Percentiles rank a stretch among this genome's conserved stretches.
Conservation (phyloP, 2,329 filamentous ascomycete genomes). For the Drechmeria coniospora region DNA sequence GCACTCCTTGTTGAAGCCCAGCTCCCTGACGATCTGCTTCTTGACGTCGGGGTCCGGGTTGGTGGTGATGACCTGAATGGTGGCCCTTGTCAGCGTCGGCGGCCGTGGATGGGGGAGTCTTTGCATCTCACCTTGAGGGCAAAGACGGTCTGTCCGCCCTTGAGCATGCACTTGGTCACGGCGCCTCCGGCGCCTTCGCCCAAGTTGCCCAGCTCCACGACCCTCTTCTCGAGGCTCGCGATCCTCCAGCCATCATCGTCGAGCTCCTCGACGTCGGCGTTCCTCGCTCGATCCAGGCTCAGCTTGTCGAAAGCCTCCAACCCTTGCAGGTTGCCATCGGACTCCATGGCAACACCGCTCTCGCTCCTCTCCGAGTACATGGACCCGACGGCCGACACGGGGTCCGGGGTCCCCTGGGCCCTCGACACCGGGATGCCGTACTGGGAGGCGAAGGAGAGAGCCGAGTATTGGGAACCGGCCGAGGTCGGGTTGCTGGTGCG, state of each 20-base stretch:
- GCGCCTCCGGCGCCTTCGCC: constrained; percentile 93
- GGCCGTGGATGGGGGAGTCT: too few species aligned
- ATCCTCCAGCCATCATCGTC: constrained; percentile 94
- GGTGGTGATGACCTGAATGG: constrained; percentile 75
- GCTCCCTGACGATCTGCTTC: constrained; percentile 91
- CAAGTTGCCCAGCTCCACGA: constrained; percentile 74
- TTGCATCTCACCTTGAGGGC: constrained; percentile 84
- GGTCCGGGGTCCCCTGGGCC: constrained; percentile 60
- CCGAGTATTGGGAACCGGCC: constrained; percentile 75
- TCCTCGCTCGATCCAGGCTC: constrained; percentile 65
- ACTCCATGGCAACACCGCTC: constrained; percentile 61
- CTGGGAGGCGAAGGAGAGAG: constrained; percentile 63
- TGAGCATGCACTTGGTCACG: constrained; percentile 79
- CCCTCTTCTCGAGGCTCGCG: constrained; percentile 75
- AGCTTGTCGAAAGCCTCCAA: constrained; percentile 68
- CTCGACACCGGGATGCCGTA: constrained; percentile 52
- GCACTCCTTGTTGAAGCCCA: constrained; percentile 96
- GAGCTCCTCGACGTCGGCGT: constrained; percentile 81
- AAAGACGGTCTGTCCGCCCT: constrained; percentile 86
- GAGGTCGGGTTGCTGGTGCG: constrained; percentile 69
- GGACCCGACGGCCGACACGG: constrained; percentile 75
- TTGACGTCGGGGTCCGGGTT: constrained; percentile 96
- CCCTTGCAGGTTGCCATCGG: constrained; percentile 65
- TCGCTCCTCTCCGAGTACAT: constrained; percentile 71
- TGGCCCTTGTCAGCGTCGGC: neutral